Conservation (phyloP, 163 green algal species). For the Chlorella variabilis region DNA sequence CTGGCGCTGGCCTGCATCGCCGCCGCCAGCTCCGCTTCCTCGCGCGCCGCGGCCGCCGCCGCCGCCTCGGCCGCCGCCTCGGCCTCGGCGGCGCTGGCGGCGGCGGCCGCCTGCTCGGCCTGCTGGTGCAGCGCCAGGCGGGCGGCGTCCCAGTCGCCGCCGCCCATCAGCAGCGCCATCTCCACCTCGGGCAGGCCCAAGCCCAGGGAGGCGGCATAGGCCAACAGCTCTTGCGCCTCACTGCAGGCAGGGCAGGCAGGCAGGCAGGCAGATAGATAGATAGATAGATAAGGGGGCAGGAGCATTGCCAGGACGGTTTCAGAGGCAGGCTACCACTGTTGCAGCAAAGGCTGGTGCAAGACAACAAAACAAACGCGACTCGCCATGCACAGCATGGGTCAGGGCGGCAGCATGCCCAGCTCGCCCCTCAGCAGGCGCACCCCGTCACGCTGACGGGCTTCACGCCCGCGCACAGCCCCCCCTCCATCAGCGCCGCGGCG, state of each 20-base stretch:
- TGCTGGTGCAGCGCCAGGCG: conserved; percentile 5
- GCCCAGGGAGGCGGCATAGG: conserved; percentile 12
- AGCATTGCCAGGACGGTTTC: neutral
- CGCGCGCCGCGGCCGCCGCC: neutral
- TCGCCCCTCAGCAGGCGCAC: no score
- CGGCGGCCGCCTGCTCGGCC: neutral
- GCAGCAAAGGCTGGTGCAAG: no score
- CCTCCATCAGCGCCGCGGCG: conserved; percentile 17
- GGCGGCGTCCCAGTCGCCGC: conserved; percentile 18
- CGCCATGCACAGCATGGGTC: neutral
- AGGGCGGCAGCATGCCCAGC: no score
- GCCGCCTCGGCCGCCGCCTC: neutral
- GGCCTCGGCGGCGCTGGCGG: neutral
- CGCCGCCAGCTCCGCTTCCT: neutral
- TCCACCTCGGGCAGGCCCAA: conserved; percentile 3
- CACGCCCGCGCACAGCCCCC: neutral
- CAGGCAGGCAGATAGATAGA: neutral
- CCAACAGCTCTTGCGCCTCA: conserved; percentile 33
- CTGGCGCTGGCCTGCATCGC: conserved; percentile 18
- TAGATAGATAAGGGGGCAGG: neutral
- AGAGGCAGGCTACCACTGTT: no score
- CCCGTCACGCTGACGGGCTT: conserved; percentile 34
- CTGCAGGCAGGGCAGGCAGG: conserved; percentile 10
- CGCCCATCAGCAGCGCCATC: neutral
- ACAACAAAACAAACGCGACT: neutral